Evolutionary conservation across 805 yeast genomes (phyloP), one percentile per base, ranked within the genome.

Genomic region (Saccharomycodes ludwigii): DNA sequence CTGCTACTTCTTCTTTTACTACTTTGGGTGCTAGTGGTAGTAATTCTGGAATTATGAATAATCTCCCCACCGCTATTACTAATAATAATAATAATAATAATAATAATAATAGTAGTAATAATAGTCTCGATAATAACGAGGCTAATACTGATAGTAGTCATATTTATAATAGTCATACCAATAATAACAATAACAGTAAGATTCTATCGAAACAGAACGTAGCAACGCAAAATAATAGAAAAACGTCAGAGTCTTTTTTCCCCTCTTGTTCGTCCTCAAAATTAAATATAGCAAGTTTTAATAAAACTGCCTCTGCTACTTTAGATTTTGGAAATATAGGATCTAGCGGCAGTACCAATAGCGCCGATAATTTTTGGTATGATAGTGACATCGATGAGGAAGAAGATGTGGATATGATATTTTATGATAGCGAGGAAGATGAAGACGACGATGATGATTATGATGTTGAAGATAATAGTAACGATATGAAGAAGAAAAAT

Each of bases 321-420:
- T n/a, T n/a, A n/a, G n/a, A n/a, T n/a, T n/a, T n/a, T n/a, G n/a
- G n/a, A n/a, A n/a, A n/a, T n/a, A 19, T 41, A 62, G 21, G 53
- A 47, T 11, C 66, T 61, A 27, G 47, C 39, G 20, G 61, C 5
- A 66, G 64, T 25, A 73, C 76, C 31, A 74, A 71, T 4, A 76
- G 76, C 21, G 86, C 79, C 42, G 91, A 80, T 46, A 81, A 78
- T 48, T 81, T 81, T 43, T 81, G 91, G 91, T 79, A 77, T 50
- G 91, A 78, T 43, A 48, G 55, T 31, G 72, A 72, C 40, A 78
- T 76, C 25, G 81, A 72, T 27, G 81, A 73, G 37, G 82, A 73
- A 43, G 76, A 74, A 36, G 75, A 71, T 15, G 79, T 71, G 24
- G 73, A 68, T 25, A 65, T 57, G 27, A 58, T 60, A 18, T 63